Evolutionary conservation across 331 rosid genomes (phyloP), one percentile per base, ranked within the genome.

Genomic region (Arachis monticola): DNA sequence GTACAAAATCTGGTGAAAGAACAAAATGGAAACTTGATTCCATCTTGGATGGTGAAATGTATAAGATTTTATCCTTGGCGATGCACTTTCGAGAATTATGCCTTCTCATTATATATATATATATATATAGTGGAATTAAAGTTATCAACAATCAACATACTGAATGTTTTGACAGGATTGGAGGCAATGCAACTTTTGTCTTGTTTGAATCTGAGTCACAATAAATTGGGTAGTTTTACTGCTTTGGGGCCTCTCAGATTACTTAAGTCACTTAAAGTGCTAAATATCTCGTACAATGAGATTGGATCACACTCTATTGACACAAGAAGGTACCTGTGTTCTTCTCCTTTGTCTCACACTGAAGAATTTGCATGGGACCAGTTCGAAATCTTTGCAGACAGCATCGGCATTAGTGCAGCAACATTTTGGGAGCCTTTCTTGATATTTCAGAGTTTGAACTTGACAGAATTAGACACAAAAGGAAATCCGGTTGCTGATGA

Each of bases 101-200:
- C 45, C 77, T 52, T 65, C 53, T 60, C 22, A 52, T 52, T 12
- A 52, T 52, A 11, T 52, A 51, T 27, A 27, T 27, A 12, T 8
- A 77, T 59, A 53, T 75, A 59, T 48, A 42, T 58, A 17, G 11
- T 52, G 52, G 50, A 32, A 44, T 3, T 4, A 4, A 56, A 77
- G 12, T 17, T 58, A 78, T 85, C 60, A 58, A 27, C 30, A 27
- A 27, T 27, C 30, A 11, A 12, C 17, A 52, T 66, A 6, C 68
- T 80, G 70, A 59, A 47, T 67, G 51, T 80, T 75, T 80, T 81
- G 68, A 85, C 85, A 95, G 99, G 98, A 45, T 73, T 95, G 91
- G 97, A 92, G 84, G 91, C 92, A 52, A 73, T 95, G 96, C 97
- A 90, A 77, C 97, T 92, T 78, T 90, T 92, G 12, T 85, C 90